phyloP scores from a whole-genome alignment of 2,329 filamentous ascomycete species.

The Sporothrix schenckii region DNA sequence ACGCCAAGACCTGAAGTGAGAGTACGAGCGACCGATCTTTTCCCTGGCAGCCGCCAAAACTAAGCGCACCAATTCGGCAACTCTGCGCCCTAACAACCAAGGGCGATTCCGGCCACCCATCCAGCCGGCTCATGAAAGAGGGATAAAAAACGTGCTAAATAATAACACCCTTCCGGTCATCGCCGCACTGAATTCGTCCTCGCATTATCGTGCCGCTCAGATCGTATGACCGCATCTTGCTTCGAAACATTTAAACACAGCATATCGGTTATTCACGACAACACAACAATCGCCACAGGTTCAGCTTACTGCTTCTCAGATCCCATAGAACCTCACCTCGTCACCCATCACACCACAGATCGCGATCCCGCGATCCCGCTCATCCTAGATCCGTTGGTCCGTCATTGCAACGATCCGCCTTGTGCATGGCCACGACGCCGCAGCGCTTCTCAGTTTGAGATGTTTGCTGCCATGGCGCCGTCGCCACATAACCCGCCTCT shows the following conservation, averaged over 20 bases:
- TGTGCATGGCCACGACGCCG: conserved; percentile 20
- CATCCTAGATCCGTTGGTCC: conserved; percentile 18
- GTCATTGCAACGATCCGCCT: not conserved
- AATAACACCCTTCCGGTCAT: conserved; percentile 32
- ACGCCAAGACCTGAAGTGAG: too few relatives aligned
- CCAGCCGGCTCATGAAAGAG: conserved; percentile 23
- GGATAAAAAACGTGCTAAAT: conserved; percentile 35
- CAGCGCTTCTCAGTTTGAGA: conserved; percentile 29
- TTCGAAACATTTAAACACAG: not conserved
- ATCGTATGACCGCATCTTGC: not conserved
- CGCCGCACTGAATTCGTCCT: conserved; percentile 30
- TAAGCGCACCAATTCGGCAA: conserved; percentile 35
- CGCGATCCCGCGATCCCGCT: not conserved
- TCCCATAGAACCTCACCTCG: not conserved
- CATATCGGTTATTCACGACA: conserved; percentile 11
- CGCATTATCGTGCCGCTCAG: conserved; percentile 29
- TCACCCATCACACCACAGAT: not conserved
- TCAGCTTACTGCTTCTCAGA: not conserved
- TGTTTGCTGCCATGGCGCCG: conserved; percentile 34
- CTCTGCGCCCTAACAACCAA: conserved; percentile 31
- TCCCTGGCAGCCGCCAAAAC: conserved; percentile 31
- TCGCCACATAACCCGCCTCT: conserved; percentile 24
- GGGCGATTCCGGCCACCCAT: conserved; percentile 35
- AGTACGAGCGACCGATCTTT: conserved; percentile 19
- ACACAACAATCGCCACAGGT: not conserved